These are phyloP conservation scores for Loxodes magnus DNA, from an alignment of 73 alveolate genomes.

Conservation along the genomic window DNA sequence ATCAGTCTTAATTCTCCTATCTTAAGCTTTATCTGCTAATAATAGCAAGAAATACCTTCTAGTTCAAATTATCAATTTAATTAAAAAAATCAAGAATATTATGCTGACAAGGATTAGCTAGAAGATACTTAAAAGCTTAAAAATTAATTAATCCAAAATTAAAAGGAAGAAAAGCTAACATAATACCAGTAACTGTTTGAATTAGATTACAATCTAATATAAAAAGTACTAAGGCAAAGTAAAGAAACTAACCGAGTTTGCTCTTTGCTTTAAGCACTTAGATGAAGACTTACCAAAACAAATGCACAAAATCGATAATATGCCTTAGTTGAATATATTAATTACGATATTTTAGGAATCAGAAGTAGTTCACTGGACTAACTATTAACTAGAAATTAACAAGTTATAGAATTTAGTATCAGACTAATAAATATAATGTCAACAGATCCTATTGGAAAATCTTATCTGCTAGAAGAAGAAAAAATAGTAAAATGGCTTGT, in stretches of 20 bases:
- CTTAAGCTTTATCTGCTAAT: too few species aligned
- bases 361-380: slow-evolving; percentile 1
- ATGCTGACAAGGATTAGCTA: too few species aligned
- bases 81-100: too few species aligned
- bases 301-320: slow-evolving; percentile 11
- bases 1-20: too few species aligned
- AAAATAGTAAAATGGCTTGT: slow-evolving; percentile 7
- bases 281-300: slow-evolving; percentile 57
- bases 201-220: too few species aligned
- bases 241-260: slow-evolving; percentile 35
- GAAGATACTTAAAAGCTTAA: too few species aligned
- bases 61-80: too few species aligned
- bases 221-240: too few species aligned
- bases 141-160: too few species aligned
- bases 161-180: too few species aligned
- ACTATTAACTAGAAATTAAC: not conserved
- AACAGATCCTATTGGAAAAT: slow-evolving; percentile 37
- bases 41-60: too few species aligned
- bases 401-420: slow-evolving; percentile 30
- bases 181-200: too few species aligned
- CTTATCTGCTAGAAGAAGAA: slow-evolving; percentile 24
- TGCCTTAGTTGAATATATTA: slow-evolving; percentile 24
- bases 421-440: slow-evolving; percentile 41
- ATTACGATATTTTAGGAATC: slow-evolving; percentile 36
- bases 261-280: slow-evolving; percentile 46